Percentiles rank a stretch among this genome's conserved stretches.
Conservation (phyloP, 768 basidiomycete genomes). For the Porphyrellus cyaneotinctus region DNA sequence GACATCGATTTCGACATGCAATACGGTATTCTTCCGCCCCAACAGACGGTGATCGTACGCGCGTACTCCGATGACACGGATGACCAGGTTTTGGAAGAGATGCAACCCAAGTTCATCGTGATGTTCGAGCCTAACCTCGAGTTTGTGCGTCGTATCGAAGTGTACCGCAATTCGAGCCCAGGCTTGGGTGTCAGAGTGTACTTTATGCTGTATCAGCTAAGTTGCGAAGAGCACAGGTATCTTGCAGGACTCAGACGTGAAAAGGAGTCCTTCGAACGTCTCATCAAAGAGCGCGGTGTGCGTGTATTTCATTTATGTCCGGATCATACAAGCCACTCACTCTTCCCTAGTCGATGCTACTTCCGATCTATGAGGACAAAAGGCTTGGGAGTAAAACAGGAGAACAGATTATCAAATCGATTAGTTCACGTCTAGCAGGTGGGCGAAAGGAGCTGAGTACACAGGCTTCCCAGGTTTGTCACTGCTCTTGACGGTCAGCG, state of each 20-base stretch:
- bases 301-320: conserved; percentile 29
- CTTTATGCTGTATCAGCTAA: conserved; percentile 91
- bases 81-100: conserved; percentile 80
- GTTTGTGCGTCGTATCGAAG: conserved; percentile 90
- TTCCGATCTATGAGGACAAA: conserved; percentile 71
- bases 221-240: conserved; percentile 95
- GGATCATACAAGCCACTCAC: background rate
- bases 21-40: conserved; percentile 75
- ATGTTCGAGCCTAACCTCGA: conserved; percentile 95
- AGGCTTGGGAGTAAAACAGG: conserved; percentile 34
- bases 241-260: conserved; percentile 84
- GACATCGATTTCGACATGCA: conserved; percentile 64
- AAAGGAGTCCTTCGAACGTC: conserved; percentile 87
- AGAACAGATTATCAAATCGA: conserved; percentile 70
- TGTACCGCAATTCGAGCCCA: conserved; percentile 81
- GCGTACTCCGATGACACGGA: conserved; percentile 92
- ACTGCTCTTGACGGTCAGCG: background rate
- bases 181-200: conserved; percentile 85
- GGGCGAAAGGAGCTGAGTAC: conserved; percentile 65
- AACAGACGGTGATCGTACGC: conserved; percentile 80
- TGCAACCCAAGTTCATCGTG: conserved; percentile 87
- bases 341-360: conserved; percentile 70
- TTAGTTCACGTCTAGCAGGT: conserved; percentile 83
- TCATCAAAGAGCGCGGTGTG: conserved; percentile 91
- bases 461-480: conserved; percentile 58